phyloP scores from a whole-genome alignment of 306 rosid genomes.

The Datisca glomerata region DNA sequence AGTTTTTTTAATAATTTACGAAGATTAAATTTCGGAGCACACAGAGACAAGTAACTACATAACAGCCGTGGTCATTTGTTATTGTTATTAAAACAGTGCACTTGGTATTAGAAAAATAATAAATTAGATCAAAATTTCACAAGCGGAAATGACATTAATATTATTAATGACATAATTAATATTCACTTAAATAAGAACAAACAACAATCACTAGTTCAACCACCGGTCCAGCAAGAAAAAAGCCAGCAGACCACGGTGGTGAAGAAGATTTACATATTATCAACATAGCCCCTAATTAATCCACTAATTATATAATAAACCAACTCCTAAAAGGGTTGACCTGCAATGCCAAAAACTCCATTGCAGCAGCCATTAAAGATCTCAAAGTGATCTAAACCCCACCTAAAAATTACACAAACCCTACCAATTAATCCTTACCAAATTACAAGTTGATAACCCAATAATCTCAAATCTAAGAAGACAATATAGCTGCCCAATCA shows the following conservation, averaged over 20 bases:
- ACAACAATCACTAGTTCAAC: constrained; percentile 6
- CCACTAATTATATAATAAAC: too few species aligned
- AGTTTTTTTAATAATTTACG: too few species aligned
- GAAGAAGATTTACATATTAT: constrained; percentile 34
- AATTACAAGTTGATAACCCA: too few species aligned
- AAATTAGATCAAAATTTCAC: too few species aligned
- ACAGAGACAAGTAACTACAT: too few species aligned
- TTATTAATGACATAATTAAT: neutral
- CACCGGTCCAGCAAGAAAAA: constrained; percentile 55
- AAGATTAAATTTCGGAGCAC: too few species aligned
- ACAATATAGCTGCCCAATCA: constrained; percentile 76
- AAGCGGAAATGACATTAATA: neutral
- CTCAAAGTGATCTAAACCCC: too few species aligned
- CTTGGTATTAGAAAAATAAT: too few species aligned
- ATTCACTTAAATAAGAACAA: neutral
- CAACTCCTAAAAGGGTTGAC: constrained; percentile 7
- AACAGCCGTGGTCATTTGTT: too few species aligned
- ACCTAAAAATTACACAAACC: too few species aligned
- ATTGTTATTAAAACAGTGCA: too few species aligned
- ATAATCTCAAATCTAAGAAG: neutral
- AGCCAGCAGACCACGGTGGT: constrained; percentile 45
- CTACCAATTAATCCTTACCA: too few species aligned
- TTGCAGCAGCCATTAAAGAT: constrained; percentile 36
- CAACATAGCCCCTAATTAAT: constrained; percentile 21
- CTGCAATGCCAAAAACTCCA: constrained; percentile 72